These are phyloP conservation scores for Arabidopsis arenosa DNA, from an alignment of 345 rosid genomes.

Conservation along the genomic window DNA sequence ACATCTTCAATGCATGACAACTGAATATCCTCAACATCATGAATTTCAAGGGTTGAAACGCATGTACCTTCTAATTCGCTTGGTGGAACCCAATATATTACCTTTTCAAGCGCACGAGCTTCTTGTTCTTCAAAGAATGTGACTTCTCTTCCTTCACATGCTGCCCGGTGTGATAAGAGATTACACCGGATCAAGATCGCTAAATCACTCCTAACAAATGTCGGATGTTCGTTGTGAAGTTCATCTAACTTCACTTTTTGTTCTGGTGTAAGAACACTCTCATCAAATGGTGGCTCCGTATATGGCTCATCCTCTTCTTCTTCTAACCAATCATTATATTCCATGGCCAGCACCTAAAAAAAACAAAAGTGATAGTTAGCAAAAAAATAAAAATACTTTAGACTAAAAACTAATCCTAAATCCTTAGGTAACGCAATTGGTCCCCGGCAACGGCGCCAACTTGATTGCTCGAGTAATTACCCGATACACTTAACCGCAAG, in stretches of 20 bases:
- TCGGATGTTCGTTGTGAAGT: not conserved
- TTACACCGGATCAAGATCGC: not conserved
- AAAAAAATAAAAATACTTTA: too few species aligned
- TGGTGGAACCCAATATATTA: not conserved
- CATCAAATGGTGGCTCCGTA: not conserved
- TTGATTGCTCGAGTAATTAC: too few species aligned
- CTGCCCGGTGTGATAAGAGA: not conserved
- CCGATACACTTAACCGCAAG: too few species aligned
- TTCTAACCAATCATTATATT: too few species aligned
- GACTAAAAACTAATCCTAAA: too few species aligned
- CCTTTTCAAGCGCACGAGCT: not conserved
- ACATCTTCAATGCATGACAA: not conserved
- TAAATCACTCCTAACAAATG: not conserved
- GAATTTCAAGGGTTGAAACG: not conserved
- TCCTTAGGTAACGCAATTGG: too few species aligned
- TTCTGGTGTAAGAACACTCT: not conserved
- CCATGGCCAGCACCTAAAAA: too few species aligned
- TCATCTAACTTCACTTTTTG: not conserved
- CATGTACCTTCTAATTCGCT: not conserved
- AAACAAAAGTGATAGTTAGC: too few species aligned
- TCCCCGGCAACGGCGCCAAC: too few species aligned
- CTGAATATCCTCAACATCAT: not conserved
- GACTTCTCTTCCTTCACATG: not conserved
- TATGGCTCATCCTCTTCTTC: not conserved
- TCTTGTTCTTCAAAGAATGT: not conserved